Base-by-base conservation (phyloP, 495 filamentous ascomycete genomes). In the Penicillium goetzii region DNA sequence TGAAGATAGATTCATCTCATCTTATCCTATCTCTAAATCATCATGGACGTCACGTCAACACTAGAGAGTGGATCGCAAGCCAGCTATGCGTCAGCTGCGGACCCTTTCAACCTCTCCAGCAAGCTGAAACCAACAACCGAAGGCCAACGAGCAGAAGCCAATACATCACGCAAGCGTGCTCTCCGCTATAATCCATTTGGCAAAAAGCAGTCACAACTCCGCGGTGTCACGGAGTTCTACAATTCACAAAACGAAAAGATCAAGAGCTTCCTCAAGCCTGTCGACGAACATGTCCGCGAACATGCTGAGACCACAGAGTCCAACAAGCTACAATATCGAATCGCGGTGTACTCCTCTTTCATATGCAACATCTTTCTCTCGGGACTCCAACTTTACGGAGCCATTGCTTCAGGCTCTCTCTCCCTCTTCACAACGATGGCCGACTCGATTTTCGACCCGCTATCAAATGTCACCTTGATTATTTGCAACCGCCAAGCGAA, bases 211-310 rank as follows among this genome's bases (percentile, higher is more conserved):
- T 47, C 43, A 47, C 43, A 25, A 2, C 43, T 25, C 21, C 19
- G 43, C 2, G 21, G 43, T 10, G 43, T 47, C 10, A 47, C 43
- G 2, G 43, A 47, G 4, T 47, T 47, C 43, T 47, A 47, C 43
- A 47, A 40, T 28, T 34, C 54, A 6, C 54, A 56, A 56, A 56
- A 56, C n/a, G 33, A 56, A 41, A 34, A 41, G 8, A 56, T 56
- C 33, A 40, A 26, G 9, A 34, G 54, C 40, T 28, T 41, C 21
- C 54, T 56, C 34, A 56, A 56, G 26, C 54, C 54, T 2, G 54
- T 56, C 21, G 33, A 56, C n/a, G 54, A 56, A 56, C 54, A 56
- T 56, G 54, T 56, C 54, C 34, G 54, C 9, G 54, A 56, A 41
- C 33, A 34, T 40, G 54, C 54, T 21, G 34, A 41, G 33, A 28